Evolutionary conservation across 2,329 filamentous ascomycete genomes (phyloP).

Genomic region (Penicillium palitans): DNA sequence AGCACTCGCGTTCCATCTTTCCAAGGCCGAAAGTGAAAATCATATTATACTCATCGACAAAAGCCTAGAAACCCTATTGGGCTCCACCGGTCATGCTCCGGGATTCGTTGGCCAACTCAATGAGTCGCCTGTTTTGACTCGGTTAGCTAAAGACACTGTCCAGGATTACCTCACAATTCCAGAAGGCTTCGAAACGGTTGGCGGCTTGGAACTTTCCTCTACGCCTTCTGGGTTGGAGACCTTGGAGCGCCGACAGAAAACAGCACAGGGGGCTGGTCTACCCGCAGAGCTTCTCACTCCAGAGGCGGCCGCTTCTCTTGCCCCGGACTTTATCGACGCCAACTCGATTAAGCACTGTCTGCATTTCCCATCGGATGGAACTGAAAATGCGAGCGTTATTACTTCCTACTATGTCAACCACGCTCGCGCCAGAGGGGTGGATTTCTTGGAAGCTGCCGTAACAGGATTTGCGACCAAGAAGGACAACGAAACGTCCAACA

Average conservation of each 20-base stretch:
- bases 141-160: conserved; percentile 34
- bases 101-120: conserved; percentile 41
- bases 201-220: conserved; percentile 30
- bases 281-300: conserved; percentile 28
- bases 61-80: conserved; percentile 26
- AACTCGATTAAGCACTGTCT: conserved; percentile 19
- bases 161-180: conserved; percentile 32
- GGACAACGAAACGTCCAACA: neutral
- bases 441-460: conserved; percentile 26
- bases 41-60: conserved; percentile 31
- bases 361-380: conserved; percentile 31
- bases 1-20: conserved; percentile 35
- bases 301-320: conserved; percentile 23
- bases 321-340: conserved; percentile 32
- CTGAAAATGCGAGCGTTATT: conserved; percentile 28
- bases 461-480: conserved; percentile 8
- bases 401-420: conserved; percentile 27
- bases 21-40: conserved; percentile 10
- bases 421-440: conserved; percentile 22
- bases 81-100: conserved; percentile 38
- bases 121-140: conserved; percentile 33
- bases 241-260: conserved; percentile 20
- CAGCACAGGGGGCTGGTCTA: conserved; percentile 26
- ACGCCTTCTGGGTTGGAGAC: conserved; percentile 21
- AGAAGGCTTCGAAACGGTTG: conserved; percentile 29